Evolutionary conservation across 352 stramenopile genomes (phyloP), one percentile per base, ranked within the genome.

Genomic region (Pythium phragmiticola): DNA sequence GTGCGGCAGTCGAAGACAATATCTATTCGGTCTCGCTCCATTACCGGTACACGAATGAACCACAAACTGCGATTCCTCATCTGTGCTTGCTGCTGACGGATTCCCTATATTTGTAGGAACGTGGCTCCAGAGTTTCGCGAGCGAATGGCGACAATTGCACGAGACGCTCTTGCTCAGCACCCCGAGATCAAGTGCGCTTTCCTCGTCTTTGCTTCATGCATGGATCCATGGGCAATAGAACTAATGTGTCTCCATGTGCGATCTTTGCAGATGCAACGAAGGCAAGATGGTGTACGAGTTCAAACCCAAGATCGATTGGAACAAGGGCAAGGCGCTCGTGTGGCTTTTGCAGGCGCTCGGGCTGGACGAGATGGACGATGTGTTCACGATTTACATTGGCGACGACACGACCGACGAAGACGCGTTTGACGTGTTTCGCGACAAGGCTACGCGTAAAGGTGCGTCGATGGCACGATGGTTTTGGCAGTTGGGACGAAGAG

Each of bases 321-420:
- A 97, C 81, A 97, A 97, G 70, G 89, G 89, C 63, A 95, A 95
- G 65, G 88, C 87, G 51, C 76, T 97, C 34, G 57, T 94, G 33
- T 96, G 88, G 89, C 72, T 96, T 43, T 68, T 96, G 58, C 66
- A 94, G 50, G 74, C 80, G 34, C 74, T 96, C 11, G 81, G 76
- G 1, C 65, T 94, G 26, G 84, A 92, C 60, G 65, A 88, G 53
- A 64, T 76, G 34, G 80, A 92, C 33, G 74, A 92, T 12, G 81
- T 96, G 13, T 96, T 90, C 65, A 95, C 88, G 63, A 96, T 97
- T 74, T 97, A 96, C 79, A 96, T 97, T 49, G 89, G 89, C 21
- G 89, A 97, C 65, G 89, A 96, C 51, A 96, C 85, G 30, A 97
- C 89, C 19, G 89, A 97, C 43, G 89, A 96, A 72, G 86, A 95